phyloP scores from a whole-genome alignment of 1,284 basidiomycete genomes.

The Trichosporon sp. region DNA sequence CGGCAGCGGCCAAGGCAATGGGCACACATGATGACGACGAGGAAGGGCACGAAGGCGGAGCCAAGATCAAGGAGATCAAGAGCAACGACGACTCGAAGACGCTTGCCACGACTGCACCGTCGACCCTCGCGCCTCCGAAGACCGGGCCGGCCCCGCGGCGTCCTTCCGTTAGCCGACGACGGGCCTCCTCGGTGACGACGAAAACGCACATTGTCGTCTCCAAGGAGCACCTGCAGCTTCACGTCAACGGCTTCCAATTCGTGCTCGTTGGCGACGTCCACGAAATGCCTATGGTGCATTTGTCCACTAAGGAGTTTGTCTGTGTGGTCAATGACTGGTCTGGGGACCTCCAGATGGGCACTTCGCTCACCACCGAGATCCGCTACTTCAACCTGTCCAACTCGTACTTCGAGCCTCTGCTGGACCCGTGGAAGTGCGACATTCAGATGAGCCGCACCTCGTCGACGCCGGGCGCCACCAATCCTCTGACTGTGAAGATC shows the following conservation, averaged over 20 bases:
- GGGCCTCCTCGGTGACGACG: constrained; percentile 34
- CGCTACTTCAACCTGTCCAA: constrained; percentile 97
- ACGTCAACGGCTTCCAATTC: constrained; percentile 84
- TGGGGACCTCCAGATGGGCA: constrained; percentile 73
- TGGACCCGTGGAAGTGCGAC: constrained; percentile 93
- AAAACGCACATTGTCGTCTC: constrained; percentile 59
- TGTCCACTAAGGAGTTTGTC: constrained; percentile 80
- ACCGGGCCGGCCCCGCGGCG: constrained; percentile 17
- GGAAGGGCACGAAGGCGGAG: neutral
- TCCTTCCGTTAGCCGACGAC: constrained; percentile 50
- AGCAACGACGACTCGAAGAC: neutral
- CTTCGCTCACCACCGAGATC: constrained; percentile 72
- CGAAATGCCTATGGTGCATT: constrained; percentile 88
- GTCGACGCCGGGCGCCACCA: constrained; percentile 47
- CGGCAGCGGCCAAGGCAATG: constrained; percentile 51
- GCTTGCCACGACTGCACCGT: constrained; percentile 13
- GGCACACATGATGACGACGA: constrained; percentile 10
- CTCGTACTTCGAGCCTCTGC: constrained; percentile 99
- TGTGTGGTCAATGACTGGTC: constrained; percentile 89
- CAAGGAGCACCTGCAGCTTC: constrained; percentile 77
- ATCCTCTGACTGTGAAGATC: constrained; percentile 60
- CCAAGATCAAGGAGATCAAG: neutral
- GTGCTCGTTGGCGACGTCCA: constrained; percentile 92
- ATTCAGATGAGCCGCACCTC: constrained; percentile 47
- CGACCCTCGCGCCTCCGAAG: constrained; percentile 16